Percentiles rank a stretch among this genome's conserved stretches.
Conservation (phyloP, 164 flowering plant species). For the Piper betle region DNA sequence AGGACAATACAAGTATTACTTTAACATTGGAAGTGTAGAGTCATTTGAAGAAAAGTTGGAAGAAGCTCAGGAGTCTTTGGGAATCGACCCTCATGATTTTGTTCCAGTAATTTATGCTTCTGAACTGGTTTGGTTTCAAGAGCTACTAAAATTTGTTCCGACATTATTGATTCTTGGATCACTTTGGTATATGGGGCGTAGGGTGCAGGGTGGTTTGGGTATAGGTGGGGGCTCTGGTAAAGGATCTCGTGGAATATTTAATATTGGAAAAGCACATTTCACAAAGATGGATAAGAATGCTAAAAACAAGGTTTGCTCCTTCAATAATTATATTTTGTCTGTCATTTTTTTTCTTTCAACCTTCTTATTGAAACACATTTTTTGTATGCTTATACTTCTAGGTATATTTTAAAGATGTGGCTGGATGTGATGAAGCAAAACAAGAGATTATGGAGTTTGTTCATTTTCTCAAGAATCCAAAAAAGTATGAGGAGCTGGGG, state of each 20-base stretch:
- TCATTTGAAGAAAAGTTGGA: conserved; percentile 92
- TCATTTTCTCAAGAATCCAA: conserved; percentile 82
- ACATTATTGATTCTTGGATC: conserved; percentile 57
- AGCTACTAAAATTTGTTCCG: conserved; percentile 68
- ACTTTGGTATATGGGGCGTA: conserved; percentile 63
- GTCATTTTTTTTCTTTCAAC: not conserved
- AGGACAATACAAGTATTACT: conserved; percentile 64
- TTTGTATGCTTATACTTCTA: conserved; percentile 9
- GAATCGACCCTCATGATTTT: conserved; percentile 69
- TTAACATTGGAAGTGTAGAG: conserved; percentile 88
- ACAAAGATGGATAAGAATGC: conserved; percentile 83
- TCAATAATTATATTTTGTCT: not conserved
- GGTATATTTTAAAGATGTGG: conserved; percentile 86
- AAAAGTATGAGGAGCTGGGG: conserved; percentile 79
- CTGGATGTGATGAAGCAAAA: conserved; percentile 96
- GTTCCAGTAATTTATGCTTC: conserved; percentile 76
- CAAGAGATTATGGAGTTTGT: conserved; percentile 97
- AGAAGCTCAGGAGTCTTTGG: conserved; percentile 85
- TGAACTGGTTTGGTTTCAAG: conserved; percentile 77
- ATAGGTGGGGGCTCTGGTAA: conserved; percentile 63
- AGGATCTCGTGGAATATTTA: conserved; percentile 80
- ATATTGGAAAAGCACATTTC: conserved; percentile 82
- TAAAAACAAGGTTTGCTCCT: conserved; percentile 59
- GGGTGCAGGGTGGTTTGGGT: conserved; percentile 78
- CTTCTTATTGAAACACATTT: not conserved